A percentile compares a stretch with the other conserved stretches of the same genome.
These are phyloP conservation scores for Nakazawaea ishiwadae DNA, from an alignment of 805 yeast genomes.

Conservation along the genomic window DNA sequence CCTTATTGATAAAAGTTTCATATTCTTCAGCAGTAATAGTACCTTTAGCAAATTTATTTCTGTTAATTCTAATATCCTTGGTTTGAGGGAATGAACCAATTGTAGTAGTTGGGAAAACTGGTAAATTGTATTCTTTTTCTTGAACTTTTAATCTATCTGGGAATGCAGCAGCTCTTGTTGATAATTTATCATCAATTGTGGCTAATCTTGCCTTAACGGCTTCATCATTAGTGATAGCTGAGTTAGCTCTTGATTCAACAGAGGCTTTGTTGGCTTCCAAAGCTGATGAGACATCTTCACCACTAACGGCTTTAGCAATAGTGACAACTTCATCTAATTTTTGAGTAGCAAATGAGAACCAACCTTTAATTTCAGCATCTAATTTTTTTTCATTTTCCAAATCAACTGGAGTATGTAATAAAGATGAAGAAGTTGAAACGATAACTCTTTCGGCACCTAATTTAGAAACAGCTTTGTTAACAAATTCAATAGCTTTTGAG, in stretches of 20 bases:
- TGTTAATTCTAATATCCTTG: constrained; percentile 96
- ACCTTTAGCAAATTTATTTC: constrained; percentile 98
- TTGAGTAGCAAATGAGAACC: constrained; percentile 98
- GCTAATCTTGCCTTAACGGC: constrained; percentile 86
- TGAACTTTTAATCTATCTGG: constrained; percentile 84
- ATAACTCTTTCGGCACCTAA: constrained; percentile 83
- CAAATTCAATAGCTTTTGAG: constrained; percentile 77
- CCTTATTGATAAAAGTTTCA: constrained; percentile 94
- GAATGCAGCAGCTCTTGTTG: constrained; percentile 86
- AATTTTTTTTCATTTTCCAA: constrained; percentile 88
- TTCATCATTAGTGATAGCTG: constrained; percentile 86
- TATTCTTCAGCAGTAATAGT: constrained; percentile 91
- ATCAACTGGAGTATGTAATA: constrained; percentile 98
- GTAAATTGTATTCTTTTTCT: constrained; percentile 83
- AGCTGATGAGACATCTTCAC: constrained; percentile 71
- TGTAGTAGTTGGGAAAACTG: constrained; percentile 99
- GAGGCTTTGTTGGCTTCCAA: constrained; percentile 85
- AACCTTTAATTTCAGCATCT: constrained; percentile 87
- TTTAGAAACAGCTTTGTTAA: constrained; percentile 76
- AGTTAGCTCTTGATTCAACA: constrained; percentile 78
- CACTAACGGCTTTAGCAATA: constrained; percentile 83
- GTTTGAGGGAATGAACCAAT: constrained; percentile 99
- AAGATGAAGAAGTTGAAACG: constrained; percentile 93
- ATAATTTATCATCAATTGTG: constrained; percentile 64
- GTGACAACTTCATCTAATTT: constrained; percentile 88